Conservation (phyloP, 768 basidiomycete species). For the Lactarius indigo region DNA sequence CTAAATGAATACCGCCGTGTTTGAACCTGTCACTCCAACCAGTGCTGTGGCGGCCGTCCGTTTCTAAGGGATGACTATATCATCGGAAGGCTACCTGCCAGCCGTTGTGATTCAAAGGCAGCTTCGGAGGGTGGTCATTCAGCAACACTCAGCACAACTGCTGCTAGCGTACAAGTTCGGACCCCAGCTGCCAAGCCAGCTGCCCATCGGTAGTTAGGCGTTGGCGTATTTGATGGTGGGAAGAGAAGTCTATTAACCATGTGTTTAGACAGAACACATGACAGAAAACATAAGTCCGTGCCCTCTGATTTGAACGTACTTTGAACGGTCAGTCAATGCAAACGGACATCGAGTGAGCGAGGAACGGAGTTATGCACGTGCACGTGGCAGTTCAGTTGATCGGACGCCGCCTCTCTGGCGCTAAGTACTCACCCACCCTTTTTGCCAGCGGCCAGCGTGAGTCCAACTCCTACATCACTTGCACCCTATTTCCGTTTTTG, state of each 20-base stretch:
- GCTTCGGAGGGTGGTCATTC: background rate
- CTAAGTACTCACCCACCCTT: background rate
- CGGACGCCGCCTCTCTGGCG: too few relatives aligned
- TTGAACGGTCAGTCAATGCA: too few relatives aligned
- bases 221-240: background rate
- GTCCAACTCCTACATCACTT: background rate
- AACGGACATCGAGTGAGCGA: background rate
- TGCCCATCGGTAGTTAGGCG: background rate
- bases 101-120: background rate
- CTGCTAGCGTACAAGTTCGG: constrained; percentile 6
- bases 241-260: background rate
- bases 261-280: background rate
- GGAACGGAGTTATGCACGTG: background rate
- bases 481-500: background rate
- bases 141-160: constrained; percentile 1
- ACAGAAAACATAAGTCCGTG: background rate
- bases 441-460: background rate
- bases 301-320: background rate
- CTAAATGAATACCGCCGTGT: background rate
- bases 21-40: background rate
- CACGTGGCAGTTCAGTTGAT: background rate
- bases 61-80: background rate
- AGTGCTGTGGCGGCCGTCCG: background rate
- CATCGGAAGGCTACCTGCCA: constrained; percentile 4
- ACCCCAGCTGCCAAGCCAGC: too few relatives aligned